Evolutionary conservation across 306 rosid species (phyloP).

Genomic region (Ceratonia siliqua): DNA sequence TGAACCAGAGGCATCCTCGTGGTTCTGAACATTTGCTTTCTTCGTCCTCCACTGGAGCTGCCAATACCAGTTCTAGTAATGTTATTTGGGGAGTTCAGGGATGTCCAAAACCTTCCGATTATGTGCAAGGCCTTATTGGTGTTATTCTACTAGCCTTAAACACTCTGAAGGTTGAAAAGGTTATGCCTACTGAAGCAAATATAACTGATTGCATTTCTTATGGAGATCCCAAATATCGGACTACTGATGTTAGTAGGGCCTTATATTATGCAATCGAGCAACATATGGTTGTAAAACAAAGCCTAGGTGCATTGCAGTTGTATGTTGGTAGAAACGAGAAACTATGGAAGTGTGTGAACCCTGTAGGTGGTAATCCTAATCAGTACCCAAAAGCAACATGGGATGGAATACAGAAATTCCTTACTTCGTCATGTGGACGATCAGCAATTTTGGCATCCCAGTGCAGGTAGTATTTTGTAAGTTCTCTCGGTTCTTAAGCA

Average conservation of each 20-base stretch:
- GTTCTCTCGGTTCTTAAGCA: conserved; percentile 5
- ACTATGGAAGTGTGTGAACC: conserved; percentile 76
- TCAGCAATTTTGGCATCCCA: conserved; percentile 56
- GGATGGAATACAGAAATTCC: conserved; percentile 55
- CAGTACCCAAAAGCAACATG: conserved; percentile 51
- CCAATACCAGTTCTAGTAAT: conserved; percentile 39
- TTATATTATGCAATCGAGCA: conserved; percentile 65
- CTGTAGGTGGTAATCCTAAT: conserved; percentile 46
- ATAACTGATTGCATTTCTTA: conserved; percentile 64
- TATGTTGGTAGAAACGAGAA: conserved; percentile 58
- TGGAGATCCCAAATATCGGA: conserved; percentile 64
- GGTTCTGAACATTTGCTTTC: conserved; percentile 31
- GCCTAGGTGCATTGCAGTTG: conserved; percentile 52
- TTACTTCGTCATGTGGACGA: conserved; percentile 60
- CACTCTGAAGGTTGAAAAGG: conserved; percentile 61
- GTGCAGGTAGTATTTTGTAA: conserved; percentile 56
- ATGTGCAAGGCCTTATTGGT: conserved; percentile 58
- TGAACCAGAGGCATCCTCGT: conserved; percentile 43
- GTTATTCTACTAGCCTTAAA: conserved; percentile 60
- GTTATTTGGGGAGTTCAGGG: conserved; percentile 50
- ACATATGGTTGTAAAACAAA: conserved; percentile 51
- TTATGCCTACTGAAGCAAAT: conserved; percentile 72
- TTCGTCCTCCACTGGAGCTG: conserved; percentile 29
- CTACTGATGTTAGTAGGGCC: conserved; percentile 63
- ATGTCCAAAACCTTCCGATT: conserved; percentile 51